These are phyloP conservation scores for Rhodofomes roseus DNA, from an alignment of 1,284 basidiomycete genomes.

Conservation along the genomic window DNA sequence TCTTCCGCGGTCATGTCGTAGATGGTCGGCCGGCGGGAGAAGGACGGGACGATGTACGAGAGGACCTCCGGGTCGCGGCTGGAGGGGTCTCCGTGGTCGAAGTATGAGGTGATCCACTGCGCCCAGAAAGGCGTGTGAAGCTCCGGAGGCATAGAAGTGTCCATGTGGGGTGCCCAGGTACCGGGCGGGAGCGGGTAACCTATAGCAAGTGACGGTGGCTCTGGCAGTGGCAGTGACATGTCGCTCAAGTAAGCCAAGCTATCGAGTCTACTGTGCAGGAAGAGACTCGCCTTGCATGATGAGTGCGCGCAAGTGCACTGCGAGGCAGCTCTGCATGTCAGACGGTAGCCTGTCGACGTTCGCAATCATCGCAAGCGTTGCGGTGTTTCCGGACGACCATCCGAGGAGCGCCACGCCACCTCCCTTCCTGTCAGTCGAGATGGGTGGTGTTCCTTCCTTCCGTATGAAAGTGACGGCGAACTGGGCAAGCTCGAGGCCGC, in stretches of 20 bases:
- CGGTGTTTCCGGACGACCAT: conserved; percentile 5
- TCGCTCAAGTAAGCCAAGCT: not conserved
- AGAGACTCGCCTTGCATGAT: not conserved
- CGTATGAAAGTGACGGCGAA: conserved; percentile 5
- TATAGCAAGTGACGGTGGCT: not conserved
- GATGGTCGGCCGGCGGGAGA: not conserved
- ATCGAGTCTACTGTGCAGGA: too few species aligned
- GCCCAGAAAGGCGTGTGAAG: not conserved
- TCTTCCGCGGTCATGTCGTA: not conserved
- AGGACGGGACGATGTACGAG: not conserved
- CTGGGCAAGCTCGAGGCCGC: conserved; percentile 4
- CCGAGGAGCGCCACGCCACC: conserved; percentile 7
- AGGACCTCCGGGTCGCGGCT: not conserved
- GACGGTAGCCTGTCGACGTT: conserved; percentile 2
- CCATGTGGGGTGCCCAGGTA: not conserved
- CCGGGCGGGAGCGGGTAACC: not conserved
- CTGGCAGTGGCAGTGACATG: not conserved
- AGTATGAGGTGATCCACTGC: conserved; percentile 2
- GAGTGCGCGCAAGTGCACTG: not conserved
- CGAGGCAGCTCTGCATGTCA: not conserved
- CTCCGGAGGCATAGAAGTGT: not conserved
- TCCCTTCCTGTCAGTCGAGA: not conserved
- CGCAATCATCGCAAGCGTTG: conserved; percentile 1
- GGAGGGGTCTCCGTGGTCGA: not conserved
- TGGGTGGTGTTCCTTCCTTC: not conserved